A percentile compares a stretch with the other conserved stretches of the same genome.
phyloP scores from a whole-genome alignment of 2,329 filamentous ascomycete species.

The Simplicillium aogashimaense region DNA sequence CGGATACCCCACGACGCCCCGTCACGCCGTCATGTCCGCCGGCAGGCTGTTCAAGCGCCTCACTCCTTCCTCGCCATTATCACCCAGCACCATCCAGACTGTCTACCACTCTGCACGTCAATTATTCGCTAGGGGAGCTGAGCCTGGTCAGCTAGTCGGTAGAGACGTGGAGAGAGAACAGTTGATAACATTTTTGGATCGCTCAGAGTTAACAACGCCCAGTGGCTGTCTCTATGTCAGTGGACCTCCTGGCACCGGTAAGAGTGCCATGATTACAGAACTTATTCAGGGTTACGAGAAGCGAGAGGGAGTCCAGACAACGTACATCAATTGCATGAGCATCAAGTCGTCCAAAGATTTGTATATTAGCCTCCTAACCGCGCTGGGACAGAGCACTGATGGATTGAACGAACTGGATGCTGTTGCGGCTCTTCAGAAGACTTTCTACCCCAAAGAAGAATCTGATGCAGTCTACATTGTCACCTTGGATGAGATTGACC shows the following conservation, averaged over 20 bases:
- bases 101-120: constrained; percentile 84
- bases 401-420: constrained; percentile 53
- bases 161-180: constrained; percentile 60
- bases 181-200: constrained; percentile 58
- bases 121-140: constrained; percentile 71
- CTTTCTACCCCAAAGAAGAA: constrained; percentile 58
- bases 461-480: constrained; percentile 60
- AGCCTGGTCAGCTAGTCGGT: constrained; percentile 66
- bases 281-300: constrained; percentile 52
- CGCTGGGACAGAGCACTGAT: constrained; percentile 50
- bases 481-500: constrained; percentile 89
- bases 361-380: constrained; percentile 67
- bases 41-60: constrained; percentile 67
- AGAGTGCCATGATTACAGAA: constrained; percentile 85
- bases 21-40: constrained; percentile 70
- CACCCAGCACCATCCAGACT: constrained; percentile 59
- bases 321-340: constrained; percentile 95
- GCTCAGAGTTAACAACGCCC: constrained; percentile 46
- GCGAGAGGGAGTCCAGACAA: constrained; percentile 50
- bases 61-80: constrained; percentile 66
- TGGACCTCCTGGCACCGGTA: constrained; percentile 90
- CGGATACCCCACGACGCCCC: constrained; percentile 65
- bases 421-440: constrained; percentile 54
- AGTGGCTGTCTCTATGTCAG: constrained; percentile 90
- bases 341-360: constrained; percentile 82